Conservation (phyloP, 352 stramenopile species). For the Phytophthora constricta region DNA sequence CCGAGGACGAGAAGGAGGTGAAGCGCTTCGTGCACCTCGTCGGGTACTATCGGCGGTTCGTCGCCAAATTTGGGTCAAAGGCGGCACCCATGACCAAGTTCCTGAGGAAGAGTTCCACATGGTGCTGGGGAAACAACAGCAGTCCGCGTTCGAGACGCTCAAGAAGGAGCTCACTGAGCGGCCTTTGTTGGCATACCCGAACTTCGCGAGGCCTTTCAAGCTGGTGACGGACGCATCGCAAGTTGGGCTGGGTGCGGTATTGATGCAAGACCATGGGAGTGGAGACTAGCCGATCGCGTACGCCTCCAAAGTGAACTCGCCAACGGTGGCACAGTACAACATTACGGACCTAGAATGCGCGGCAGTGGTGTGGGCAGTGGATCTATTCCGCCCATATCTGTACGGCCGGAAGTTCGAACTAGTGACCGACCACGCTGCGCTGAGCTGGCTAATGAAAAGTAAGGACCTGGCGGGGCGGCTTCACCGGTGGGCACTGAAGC, state of each 20-base stretch:
- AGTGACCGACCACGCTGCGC: conserved; percentile 26
- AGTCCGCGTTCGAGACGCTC: conserved; percentile 22
- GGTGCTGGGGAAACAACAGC: conserved; percentile 20
- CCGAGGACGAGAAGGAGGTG: conserved; percentile 9
- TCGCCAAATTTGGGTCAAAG: conserved; percentile 18
- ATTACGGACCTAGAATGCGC: conserved; percentile 39
- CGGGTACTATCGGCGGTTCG: conserved; percentile 35
- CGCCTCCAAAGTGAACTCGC: conserved; percentile 27
- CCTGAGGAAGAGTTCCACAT: conserved; percentile 21
- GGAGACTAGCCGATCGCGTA: conserved; percentile 23
- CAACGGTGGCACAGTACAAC: conserved; percentile 21
- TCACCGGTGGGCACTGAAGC: conserved; percentile 20
- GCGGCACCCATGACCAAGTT: conserved; percentile 23
- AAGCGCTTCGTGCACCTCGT: conserved; percentile 33
- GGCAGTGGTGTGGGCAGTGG: no score
- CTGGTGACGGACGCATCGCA: conserved; percentile 29
- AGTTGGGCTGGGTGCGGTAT: conserved; percentile 12
- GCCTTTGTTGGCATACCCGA: conserved; percentile 20
- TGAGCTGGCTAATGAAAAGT: conserved; percentile 27
- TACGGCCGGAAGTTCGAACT: conserved; percentile 27
- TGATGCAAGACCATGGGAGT: conserved; percentile 31
- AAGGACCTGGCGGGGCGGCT: conserved; percentile 6
- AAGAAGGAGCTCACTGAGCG: not conserved
- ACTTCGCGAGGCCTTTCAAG: conserved; percentile 35
- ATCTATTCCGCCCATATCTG: conserved; percentile 25